Percentiles rank a stretch among this genome's conserved stretches.
Conservation (phyloP, 2,329 filamentous ascomycete genomes). For the Davidsoniella virescens region DNA sequence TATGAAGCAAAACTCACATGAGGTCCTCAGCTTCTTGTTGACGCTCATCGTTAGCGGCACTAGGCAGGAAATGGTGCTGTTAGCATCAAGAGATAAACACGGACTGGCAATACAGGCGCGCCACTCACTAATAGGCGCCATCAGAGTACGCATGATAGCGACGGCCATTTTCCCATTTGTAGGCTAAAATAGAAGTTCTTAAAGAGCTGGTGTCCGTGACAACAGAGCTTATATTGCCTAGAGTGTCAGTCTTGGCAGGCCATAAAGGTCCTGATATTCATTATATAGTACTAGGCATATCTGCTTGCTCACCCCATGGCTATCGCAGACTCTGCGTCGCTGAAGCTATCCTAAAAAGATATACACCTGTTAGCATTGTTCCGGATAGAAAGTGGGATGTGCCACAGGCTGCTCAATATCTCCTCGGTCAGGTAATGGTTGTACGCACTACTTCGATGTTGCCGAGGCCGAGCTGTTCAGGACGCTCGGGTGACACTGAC, state of each 20-base stretch:
- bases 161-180: slow-evolving; percentile 30
- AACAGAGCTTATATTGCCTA: not conserved
- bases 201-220: slow-evolving; percentile 18
- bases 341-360: not conserved
- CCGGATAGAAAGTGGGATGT: not conserved
- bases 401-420: too few relatives aligned
- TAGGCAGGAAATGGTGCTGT: slow-evolving; percentile 1
- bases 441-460: not conserved
- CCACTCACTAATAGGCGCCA: slow-evolving; percentile 21
- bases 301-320: not conserved
- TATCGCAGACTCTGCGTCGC: not conserved
- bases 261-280: not conserved
- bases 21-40: slow-evolving; percentile 19
- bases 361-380: not conserved
- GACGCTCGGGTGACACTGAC: not conserved
- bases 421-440: too few relatives aligned
- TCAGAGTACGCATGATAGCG: slow-evolving; percentile 31
- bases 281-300: not conserved
- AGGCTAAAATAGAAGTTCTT: slow-evolving; percentile 26
- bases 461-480: not conserved
- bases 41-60: slow-evolving; percentile 18
- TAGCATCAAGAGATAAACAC: not conserved
- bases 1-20: slow-evolving; percentile 13
- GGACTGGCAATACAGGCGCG: too few relatives aligned
- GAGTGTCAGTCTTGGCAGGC: not conserved